phyloP scores from a whole-genome alignment of 768 basidiomycete genomes.

The Phlebiopsis flavidoalba region DNA sequence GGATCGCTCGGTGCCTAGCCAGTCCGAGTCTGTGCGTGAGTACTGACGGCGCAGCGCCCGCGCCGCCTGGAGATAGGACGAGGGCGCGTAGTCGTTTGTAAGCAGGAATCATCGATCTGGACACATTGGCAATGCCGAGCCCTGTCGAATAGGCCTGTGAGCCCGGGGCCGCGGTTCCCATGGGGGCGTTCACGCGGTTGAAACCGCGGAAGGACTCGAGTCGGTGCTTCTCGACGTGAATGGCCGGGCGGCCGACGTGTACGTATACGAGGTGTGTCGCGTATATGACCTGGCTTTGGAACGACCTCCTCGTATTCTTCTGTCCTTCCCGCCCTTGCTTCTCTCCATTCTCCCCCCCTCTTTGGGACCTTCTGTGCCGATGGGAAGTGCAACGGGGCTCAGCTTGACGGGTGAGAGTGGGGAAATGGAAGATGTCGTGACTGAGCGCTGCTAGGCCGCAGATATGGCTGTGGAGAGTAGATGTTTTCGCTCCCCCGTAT shows the following conservation, averaged over 20 bases:
- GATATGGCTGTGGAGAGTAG: background rate
- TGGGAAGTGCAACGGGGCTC: conserved; percentile 4
- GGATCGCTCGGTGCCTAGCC: background rate
- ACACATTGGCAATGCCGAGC: background rate
- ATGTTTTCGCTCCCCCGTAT: background rate
- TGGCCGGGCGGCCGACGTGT: background rate
- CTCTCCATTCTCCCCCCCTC: too few species aligned
- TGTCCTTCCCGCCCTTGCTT: too few species aligned
- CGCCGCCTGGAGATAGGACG: background rate
- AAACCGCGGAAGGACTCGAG: background rate
- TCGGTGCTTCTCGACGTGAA: background rate
- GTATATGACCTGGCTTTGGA: background rate
- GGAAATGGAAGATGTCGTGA: background rate
- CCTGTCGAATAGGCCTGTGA: background rate
- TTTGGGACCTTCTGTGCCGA: conserved; percentile 8
- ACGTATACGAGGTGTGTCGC: background rate
- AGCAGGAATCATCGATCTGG: background rate
- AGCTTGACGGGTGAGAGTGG: background rate
- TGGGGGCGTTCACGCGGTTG: background rate
- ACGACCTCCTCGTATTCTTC: background rate
- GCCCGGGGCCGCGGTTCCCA: conserved; percentile 1
- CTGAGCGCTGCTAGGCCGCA: conserved; percentile 4
- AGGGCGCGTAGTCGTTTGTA: background rate
- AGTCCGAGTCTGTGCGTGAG: background rate
- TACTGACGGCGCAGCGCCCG: background rate